A percentile compares a stretch with the other conserved stretches of the same genome.
Conservation (phyloP, 176 grass and related monocot species). For the Carex parvula region DNA sequence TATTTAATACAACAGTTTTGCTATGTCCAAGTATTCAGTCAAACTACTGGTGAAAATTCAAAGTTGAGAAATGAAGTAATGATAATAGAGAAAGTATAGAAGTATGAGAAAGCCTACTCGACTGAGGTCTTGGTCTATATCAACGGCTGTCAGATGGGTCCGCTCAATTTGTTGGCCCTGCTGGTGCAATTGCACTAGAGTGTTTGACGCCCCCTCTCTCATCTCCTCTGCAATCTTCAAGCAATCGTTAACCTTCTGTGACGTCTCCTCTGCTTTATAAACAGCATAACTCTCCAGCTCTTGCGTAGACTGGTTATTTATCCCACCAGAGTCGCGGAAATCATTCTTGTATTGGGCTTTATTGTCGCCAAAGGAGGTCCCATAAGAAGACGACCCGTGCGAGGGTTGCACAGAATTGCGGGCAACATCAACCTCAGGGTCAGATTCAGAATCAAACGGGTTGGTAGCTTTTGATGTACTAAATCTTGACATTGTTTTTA, state of each 20-base stretch:
- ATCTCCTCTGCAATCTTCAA: constrained; percentile 82
- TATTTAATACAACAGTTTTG: neutral
- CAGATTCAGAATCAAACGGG: constrained; percentile 56
- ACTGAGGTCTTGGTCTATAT: constrained; percentile 85
- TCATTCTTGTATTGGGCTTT: constrained; percentile 57
- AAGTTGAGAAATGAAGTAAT: neutral
- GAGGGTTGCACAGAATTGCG: constrained; percentile 12
- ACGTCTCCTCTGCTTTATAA: constrained; percentile 80
- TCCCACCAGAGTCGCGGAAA: constrained; percentile 63
- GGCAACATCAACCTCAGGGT: constrained; percentile 22
- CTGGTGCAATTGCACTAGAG: constrained; percentile 74
- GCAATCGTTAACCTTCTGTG: constrained; percentile 45
- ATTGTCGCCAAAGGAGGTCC: constrained; percentile 3
- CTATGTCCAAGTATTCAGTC: no score
- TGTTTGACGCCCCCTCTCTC: constrained; percentile 67
- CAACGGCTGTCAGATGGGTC: constrained; percentile 62
- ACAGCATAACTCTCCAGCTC: constrained; percentile 65
- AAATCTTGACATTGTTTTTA: constrained; percentile 24
- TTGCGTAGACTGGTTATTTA: constrained; percentile 64
- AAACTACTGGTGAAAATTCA: no score
- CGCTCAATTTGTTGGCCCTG: constrained; percentile 77
- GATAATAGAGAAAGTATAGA: neutral
- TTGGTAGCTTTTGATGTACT: constrained; percentile 20
- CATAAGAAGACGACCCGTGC: constrained; percentile 37
- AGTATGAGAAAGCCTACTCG: constrained; percentile 39